Conservation (phyloP, 108 stramenopile species). For the Nannochloropsis gaditana region DNA sequence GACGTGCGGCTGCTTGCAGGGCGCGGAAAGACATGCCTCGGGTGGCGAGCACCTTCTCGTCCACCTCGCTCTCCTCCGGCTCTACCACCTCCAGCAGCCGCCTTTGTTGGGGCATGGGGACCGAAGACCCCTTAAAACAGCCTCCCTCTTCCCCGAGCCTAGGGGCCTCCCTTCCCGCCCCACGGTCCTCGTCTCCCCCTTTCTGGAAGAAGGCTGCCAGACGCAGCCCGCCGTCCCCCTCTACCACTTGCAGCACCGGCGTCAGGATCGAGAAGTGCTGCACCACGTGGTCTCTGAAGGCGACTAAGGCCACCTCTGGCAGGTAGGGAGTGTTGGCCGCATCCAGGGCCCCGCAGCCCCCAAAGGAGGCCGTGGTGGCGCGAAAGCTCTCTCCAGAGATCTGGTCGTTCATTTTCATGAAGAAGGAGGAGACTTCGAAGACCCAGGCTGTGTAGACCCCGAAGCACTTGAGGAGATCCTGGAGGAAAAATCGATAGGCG, state of each 20-base stretch:
- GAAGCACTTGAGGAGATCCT: background rate
- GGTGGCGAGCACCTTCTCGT: background rate
- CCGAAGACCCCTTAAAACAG: background rate
- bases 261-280: background rate
- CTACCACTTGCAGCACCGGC: background rate
- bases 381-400: background rate
- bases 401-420: constrained; percentile 8
- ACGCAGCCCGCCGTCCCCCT: background rate
- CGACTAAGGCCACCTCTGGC: background rate
- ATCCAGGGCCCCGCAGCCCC: background rate
- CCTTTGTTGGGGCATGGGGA: no score
- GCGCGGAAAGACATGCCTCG: background rate
- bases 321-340: background rate
- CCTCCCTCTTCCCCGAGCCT: background rate
- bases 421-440: background rate
- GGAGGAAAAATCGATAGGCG: background rate
- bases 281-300: background rate
- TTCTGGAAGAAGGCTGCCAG: background rate
- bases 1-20: background rate
- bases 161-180: background rate
- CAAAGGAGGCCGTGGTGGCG: background rate
- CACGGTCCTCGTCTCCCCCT: background rate
- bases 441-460: background rate
- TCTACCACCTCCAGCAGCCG: background rate
- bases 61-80: background rate